Evolutionary conservation across 495 filamentous ascomycete genomes (phyloP).

Genomic region (Glarea lozoyensis): DNA sequence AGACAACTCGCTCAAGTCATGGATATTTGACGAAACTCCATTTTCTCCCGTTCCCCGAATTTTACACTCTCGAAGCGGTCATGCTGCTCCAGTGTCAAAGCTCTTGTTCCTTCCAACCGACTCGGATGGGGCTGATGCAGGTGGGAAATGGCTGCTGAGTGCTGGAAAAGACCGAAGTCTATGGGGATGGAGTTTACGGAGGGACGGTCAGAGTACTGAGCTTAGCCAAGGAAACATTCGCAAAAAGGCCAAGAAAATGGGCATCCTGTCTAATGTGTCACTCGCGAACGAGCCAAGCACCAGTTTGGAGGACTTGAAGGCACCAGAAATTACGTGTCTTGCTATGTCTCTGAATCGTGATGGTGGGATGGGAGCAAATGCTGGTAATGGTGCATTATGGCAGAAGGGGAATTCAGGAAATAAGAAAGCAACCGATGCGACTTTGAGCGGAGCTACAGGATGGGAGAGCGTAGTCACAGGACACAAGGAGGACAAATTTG

Average conservation of each 20-base stretch:
- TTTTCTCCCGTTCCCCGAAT: constrained; percentile 77
- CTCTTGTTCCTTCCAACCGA: constrained; percentile 76
- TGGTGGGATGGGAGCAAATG: constrained; percentile 75
- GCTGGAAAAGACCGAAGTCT: constrained; percentile 79
- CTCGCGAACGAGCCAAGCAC: constrained; percentile 42
- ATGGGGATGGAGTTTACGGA: constrained; percentile 90
- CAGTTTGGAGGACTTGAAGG: constrained; percentile 68
- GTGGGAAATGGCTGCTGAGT: constrained; percentile 91
- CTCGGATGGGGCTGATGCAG: constrained; percentile 79
- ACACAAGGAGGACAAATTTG: constrained; percentile 77
- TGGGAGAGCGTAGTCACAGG: constrained; percentile 97
- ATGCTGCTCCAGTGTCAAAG: constrained; percentile 73
- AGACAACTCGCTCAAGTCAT: constrained; percentile 89
- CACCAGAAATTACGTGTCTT: constrained; percentile 80
- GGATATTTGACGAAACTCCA: constrained; percentile 86
- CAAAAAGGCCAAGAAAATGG: constrained; percentile 76
- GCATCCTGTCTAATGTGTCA: constrained; percentile 45
- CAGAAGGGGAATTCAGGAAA: constrained; percentile 54
- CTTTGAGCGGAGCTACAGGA: constrained; percentile 63
- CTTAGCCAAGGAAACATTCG: constrained; percentile 80
- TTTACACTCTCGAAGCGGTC: constrained; percentile 75
- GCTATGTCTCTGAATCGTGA: constrained; percentile 87
- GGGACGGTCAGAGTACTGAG: constrained; percentile 89
- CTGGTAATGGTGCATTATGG: constrained; percentile 65
- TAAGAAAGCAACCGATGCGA: constrained; percentile 45